phyloP scores from a whole-genome alignment of 1,284 basidiomycete genomes.

The Trichosporon inkin region DNA sequence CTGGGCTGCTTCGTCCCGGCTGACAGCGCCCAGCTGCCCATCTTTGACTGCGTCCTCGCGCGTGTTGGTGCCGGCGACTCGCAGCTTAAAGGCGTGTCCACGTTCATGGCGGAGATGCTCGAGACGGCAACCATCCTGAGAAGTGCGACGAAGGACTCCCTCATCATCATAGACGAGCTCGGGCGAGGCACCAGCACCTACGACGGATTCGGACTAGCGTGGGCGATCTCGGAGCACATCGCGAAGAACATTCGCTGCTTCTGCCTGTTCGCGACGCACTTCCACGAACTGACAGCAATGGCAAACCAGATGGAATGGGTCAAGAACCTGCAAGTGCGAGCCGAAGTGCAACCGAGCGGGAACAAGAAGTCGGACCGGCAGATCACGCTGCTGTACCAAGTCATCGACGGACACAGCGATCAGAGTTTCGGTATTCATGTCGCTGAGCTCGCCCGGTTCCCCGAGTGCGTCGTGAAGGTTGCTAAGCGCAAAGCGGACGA shows the following conservation, averaged over 20 bases:
- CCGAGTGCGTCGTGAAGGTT: constrained; percentile 86
- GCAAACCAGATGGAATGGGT: constrained; percentile 82
- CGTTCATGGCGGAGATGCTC: constrained; percentile 99
- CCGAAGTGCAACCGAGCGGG: constrained; percentile 64
- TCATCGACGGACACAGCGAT: constrained; percentile 87
- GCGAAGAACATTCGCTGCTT: constrained; percentile 86
- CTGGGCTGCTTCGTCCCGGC: constrained; percentile 94
- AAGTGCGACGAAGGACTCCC: constrained; percentile 85
- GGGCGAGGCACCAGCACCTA: constrained; percentile 98
- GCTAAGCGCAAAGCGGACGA: constrained; percentile 95
- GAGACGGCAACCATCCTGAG: constrained; percentile 88
- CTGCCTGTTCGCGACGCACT: constrained; percentile 96
- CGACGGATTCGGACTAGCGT: constrained; percentile 96
- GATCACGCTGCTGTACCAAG: constrained; percentile 92
- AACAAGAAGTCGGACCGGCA: constrained; percentile 65
- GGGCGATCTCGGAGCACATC: constrained; percentile 99
- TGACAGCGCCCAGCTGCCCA: constrained; percentile 73
- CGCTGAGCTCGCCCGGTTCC: constrained; percentile 93
- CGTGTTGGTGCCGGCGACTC: constrained; percentile 96
- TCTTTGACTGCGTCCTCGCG: constrained; percentile 95
- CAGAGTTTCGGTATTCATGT: constrained; percentile 99
- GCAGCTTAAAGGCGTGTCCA: constrained; percentile 94
- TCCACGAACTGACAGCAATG: constrained; percentile 92
- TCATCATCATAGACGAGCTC: constrained; percentile 98
- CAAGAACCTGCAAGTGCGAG: constrained; percentile 92